Evolutionary conservation across 129 eudicot species (phyloP).

Genomic region (Flaveria trinervia): DNA sequence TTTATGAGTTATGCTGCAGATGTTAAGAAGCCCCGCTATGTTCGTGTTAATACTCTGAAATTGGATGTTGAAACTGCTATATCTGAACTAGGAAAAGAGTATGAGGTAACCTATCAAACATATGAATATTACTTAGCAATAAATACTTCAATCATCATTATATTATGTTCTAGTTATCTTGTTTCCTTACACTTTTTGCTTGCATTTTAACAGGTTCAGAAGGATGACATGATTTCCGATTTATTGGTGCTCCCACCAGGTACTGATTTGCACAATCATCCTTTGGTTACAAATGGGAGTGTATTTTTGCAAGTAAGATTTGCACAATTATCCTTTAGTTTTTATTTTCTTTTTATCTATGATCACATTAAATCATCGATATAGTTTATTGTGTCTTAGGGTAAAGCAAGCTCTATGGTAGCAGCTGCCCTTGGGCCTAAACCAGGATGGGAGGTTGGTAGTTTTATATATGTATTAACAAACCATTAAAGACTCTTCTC

Average conservation of each 20-base stretch:
- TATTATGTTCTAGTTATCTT: conserved; percentile 5
- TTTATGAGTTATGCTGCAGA: conserved; percentile 46
- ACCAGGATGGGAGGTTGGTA: conserved; percentile 92
- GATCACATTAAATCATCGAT: background rate
- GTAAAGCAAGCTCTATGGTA: conserved; percentile 97
- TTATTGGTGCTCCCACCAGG: conserved; percentile 84
- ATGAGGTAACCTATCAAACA: conserved; percentile 44
- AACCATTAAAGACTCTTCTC: background rate
- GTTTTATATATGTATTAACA: background rate
- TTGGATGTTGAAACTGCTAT: conserved; percentile 63
- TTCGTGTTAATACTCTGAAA: conserved; percentile 93
- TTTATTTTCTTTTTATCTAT: background rate
- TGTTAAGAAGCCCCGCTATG: conserved; percentile 81
- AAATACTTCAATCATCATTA: background rate
- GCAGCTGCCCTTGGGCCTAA: conserved; percentile 85
- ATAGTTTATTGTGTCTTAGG: conserved; percentile 41
- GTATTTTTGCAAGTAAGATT: conserved; percentile 77
- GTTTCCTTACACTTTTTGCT: conserved; percentile 17
- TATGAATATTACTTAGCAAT: background rate
- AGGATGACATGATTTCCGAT: conserved; percentile 84
- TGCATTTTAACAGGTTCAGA: conserved; percentile 54
- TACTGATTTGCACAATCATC: conserved; percentile 85
- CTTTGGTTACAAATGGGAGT: conserved; percentile 68
- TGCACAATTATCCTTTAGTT: background rate
- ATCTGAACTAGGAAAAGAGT: conserved; percentile 52